Conservation (phyloP, 2,329 filamentous ascomycete species). For the Lasiodiplodia sp. region DNA sequence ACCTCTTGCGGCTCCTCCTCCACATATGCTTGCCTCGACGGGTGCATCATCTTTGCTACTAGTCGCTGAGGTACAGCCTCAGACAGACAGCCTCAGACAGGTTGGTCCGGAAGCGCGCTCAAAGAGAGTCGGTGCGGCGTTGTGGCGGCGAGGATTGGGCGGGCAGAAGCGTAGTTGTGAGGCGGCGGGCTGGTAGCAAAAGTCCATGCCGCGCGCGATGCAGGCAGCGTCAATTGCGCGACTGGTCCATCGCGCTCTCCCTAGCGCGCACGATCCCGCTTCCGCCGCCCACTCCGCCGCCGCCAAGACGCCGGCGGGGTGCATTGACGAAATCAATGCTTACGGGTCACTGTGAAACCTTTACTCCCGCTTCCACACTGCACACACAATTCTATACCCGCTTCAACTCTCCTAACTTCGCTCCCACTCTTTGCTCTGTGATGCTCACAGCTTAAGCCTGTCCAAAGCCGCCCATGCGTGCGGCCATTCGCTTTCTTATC, state of each 20-base stretch:
- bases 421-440: constrained; percentile 13
- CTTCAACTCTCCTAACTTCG: neutral
- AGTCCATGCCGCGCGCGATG: neutral
- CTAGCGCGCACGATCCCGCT: neutral
- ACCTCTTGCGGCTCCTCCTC: constrained; percentile 79
- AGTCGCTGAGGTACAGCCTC: constrained; percentile 1
- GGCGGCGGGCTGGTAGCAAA: neutral
- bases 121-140: neutral
- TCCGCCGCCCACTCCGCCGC: constrained; percentile 18
- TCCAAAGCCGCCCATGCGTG: constrained; percentile 29
- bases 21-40: constrained; percentile 89
- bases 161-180: neutral
- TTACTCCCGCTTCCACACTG: neutral
- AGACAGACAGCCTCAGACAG: neutral
- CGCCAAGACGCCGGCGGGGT: neutral
- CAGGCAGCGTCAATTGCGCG: neutral
- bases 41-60: constrained; percentile 68
- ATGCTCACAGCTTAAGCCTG: constrained; percentile 19
- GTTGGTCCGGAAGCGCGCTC: neutral
- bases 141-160: neutral
- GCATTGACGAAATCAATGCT: neutral
- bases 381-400: neutral
- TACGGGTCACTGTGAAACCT: neutral
- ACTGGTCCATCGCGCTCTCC: neutral
- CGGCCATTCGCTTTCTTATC: constrained; percentile 28